Evolutionary conservation across 2,329 filamentous ascomycete genomes (phyloP).

Genomic region (Emergomyces orientalis): DNA sequence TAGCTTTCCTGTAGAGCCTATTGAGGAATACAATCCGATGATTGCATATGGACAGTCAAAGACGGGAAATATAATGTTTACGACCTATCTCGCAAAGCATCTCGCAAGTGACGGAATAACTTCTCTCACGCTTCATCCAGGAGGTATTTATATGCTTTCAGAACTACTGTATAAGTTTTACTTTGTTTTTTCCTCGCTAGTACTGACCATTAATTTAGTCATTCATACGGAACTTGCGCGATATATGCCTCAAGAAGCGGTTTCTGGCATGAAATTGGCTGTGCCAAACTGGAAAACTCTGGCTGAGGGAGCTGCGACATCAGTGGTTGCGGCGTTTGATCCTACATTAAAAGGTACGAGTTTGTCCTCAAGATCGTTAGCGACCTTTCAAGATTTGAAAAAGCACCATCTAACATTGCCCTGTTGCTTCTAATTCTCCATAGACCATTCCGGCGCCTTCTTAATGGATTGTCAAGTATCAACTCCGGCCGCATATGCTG

Average conservation of each 20-base stretch:
- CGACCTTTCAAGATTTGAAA: neutral
- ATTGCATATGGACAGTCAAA: slow-evolving; percentile 34
- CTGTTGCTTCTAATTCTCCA: neutral
- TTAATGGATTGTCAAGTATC: slow-evolving; percentile 26
- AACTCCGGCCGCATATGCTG: slow-evolving; percentile 25
- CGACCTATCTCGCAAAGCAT: slow-evolving; percentile 27
- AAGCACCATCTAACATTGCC: too few species aligned
- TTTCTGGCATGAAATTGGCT: neutral
- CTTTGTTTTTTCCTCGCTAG: neutral
- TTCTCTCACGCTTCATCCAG: slow-evolving; percentile 31
- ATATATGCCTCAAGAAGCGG: neutral
- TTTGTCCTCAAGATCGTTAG: neutral
- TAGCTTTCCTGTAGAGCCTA: neutral
- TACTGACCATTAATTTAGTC: neutral
- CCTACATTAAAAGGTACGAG: slow-evolving; percentile 25
- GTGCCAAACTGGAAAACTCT: slow-evolving; percentile 22
- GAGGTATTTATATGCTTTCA: slow-evolving; percentile 13
- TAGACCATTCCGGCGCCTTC: slow-evolving; percentile 17
- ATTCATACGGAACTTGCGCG: neutral
- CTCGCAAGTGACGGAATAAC: slow-evolving; percentile 22
- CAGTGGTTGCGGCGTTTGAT: slow-evolving; percentile 36
- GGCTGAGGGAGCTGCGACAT: slow-evolving; percentile 35
- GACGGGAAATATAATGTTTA: slow-evolving; percentile 34
- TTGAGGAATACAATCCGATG: slow-evolving; percentile 16
- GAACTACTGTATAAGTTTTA: neutral